Evolutionary conservation across 176 grass and related monocot species (phyloP).

Genomic region (Otatea glauca): DNA sequence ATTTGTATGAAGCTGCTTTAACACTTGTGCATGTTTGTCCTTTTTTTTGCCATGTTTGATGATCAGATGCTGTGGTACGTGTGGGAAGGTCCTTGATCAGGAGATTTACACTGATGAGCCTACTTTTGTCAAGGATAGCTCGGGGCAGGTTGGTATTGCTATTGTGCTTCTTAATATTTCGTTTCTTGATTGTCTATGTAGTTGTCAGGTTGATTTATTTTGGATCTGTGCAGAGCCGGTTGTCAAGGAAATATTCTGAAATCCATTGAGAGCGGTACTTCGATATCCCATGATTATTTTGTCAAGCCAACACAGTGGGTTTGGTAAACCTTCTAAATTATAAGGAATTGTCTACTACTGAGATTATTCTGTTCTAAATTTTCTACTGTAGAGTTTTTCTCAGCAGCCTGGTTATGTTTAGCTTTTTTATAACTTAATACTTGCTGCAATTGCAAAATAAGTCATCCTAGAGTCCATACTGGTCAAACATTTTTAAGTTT

Average conservation of each 20-base stretch:
- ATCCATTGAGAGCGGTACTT: slow-evolving; percentile 62
- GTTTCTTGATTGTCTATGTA: slow-evolving; percentile 17
- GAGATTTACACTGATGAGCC: slow-evolving; percentile 56
- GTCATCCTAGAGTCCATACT: no score
- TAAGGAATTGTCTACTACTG: not conserved
- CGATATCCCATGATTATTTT: slow-evolving; percentile 62
- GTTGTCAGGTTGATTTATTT: slow-evolving; percentile 7
- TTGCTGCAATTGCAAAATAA: not conserved
- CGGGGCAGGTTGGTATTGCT: slow-evolving; percentile 55
- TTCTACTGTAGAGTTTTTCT: not conserved
- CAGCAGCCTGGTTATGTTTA: slow-evolving; percentile 27
- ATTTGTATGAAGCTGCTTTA: slow-evolving; percentile 23
- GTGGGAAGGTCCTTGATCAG: slow-evolving; percentile 80
- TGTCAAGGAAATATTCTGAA: slow-evolving; percentile 51
- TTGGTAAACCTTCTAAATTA: not conserved
- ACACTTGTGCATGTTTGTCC: not conserved
- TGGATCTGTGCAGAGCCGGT: slow-evolving; percentile 49
- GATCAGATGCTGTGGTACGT: slow-evolving; percentile 63
- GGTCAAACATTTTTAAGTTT: not conserved
- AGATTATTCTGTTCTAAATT: not conserved
- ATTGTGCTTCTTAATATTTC: not conserved
- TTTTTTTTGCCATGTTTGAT: slow-evolving; percentile 37
- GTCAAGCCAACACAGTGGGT: not conserved
- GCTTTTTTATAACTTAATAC: not conserved
- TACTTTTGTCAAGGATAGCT: slow-evolving; percentile 51